A percentile compares a stretch with the other conserved stretches of the same genome.
phyloP scores from a whole-genome alignment of 768 basidiomycete genomes.

The Russula griseocarnosa region DNA sequence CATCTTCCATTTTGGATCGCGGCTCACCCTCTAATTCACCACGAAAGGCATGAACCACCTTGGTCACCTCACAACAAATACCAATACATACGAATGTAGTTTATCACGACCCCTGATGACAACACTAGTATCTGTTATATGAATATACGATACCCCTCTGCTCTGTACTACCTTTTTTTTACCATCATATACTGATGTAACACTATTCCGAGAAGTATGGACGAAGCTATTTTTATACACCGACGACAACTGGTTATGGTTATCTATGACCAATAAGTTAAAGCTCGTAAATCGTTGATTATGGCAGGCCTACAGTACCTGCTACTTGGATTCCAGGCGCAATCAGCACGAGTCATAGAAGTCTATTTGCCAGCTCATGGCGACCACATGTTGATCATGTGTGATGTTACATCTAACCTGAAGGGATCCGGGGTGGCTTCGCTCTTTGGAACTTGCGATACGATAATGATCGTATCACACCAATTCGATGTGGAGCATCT shows the following conservation, averaged over 20 bases:
- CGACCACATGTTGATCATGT: not conserved
- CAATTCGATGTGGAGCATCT: not conserved
- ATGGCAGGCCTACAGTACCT: too few relatives aligned
- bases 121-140: conserved; percentile 12
- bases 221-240: too few relatives aligned
- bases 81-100: not conserved
- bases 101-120: conserved; percentile 10
- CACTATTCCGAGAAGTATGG: not conserved
- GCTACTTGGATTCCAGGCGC: not conserved
- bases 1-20: conserved; percentile 38
- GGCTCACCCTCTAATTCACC: conserved; percentile 38
- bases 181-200: conserved; percentile 9
- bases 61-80: not conserved
- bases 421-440: not conserved
- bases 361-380: not conserved
- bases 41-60: conserved; percentile 30
- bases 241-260: not conserved
- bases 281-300: too few relatives aligned
- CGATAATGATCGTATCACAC: not conserved
- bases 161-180: conserved; percentile 6
- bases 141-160: conserved; percentile 10
- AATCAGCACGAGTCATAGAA: not conserved
- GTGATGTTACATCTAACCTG: not conserved
- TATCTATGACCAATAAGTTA: not conserved
- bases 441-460: not conserved